These are phyloP conservation scores for Draba incana DNA, from an alignment of 345 rosid genomes.

Conservation along the genomic window DNA sequence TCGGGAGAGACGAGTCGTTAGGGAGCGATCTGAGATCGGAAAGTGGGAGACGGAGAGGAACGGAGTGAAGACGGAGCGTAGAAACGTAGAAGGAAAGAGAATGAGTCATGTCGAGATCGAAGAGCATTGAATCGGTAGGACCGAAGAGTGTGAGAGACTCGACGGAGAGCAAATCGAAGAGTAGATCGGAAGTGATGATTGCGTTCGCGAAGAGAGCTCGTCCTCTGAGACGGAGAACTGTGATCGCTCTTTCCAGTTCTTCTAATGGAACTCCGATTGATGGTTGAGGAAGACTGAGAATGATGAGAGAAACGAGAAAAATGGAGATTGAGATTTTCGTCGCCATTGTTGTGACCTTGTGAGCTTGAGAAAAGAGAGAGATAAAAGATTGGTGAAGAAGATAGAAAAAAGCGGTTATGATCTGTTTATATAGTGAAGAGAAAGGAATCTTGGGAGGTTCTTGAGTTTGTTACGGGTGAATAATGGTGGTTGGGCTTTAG, in stretches of 20 bases:
- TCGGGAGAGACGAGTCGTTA: conserved; percentile 43
- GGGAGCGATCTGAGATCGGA: conserved; percentile 43
- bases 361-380: conserved; percentile 2
- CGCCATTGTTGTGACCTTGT: conserved; percentile 35
- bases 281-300: conserved; percentile 32
- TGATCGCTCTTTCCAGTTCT: conserved; percentile 47
- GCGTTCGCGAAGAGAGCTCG: conserved; percentile 59
- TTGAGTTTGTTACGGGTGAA: conserved; percentile 24
- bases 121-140: conserved; percentile 51
- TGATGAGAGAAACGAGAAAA: conserved; percentile 29
- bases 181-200: conserved; percentile 55
- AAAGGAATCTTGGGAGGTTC: conserved; percentile 8
- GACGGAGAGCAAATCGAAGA: conserved; percentile 52
- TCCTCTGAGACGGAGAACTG: conserved; percentile 47
- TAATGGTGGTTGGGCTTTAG: background rate
- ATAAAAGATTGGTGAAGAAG: conserved; percentile 5
- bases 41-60: conserved; percentile 49
- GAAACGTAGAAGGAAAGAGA: conserved; percentile 47
- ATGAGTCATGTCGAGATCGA: conserved; percentile 54
- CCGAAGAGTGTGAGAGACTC: conserved; percentile 48
- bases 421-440: conserved; percentile 16
- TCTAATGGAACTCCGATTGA: conserved; percentile 40
- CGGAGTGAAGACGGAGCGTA: conserved; percentile 50
- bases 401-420: conserved; percentile 20
- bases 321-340: background rate